A percentile compares a stretch with the other conserved stretches of the same genome.
Evolutionary conservation across 257 asterid genomes (phyloP).

Genomic region (Ocimum tenuiflorum): DNA sequence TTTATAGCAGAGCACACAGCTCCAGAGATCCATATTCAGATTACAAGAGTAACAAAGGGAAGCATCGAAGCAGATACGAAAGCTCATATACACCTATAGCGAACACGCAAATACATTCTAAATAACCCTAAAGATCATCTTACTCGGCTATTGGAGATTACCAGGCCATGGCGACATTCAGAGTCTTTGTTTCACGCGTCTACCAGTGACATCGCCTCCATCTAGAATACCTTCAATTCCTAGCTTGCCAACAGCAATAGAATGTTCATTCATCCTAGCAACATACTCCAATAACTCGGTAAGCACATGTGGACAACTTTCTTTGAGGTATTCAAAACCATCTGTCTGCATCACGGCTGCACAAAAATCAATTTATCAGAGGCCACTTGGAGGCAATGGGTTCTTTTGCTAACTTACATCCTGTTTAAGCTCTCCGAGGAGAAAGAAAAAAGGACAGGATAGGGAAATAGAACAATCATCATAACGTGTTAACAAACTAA

Average conservation of each 20-base stretch:
- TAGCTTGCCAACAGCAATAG: slow-evolving; percentile 45
- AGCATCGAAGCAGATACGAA: background rate
- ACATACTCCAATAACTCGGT: slow-evolving; percentile 81
- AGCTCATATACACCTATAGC: slow-evolving; percentile 34
- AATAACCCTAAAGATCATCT: slow-evolving; percentile 24
- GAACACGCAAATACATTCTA: slow-evolving; percentile 12
- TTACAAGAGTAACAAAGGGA: slow-evolving; percentile 8
- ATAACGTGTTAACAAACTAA: background rate
- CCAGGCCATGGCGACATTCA: background rate
- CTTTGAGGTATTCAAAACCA: slow-evolving; percentile 79
- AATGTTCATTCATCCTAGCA: slow-evolving; percentile 69
- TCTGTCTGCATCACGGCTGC: slow-evolving; percentile 59
- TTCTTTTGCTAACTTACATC: background rate
- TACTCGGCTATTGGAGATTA: slow-evolving; percentile 14
- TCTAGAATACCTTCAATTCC: slow-evolving; percentile 50
- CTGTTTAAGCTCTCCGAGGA: background rate
- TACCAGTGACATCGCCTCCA: slow-evolving; percentile 63
- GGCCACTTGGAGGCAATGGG: background rate
- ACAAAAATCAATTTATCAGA: slow-evolving; percentile 13
- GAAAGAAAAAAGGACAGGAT: background rate
- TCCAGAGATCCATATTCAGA: slow-evolving; percentile 18
- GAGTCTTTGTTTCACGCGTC: slow-evolving; percentile 89
- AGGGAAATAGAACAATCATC: background rate
- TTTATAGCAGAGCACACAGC: slow-evolving; percentile 12
- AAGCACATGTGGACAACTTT: slow-evolving; percentile 80